Percentiles rank a stretch among this genome's conserved stretches.
phyloP scores from a whole-genome alignment of 352 stramenopile genomes.

The Phytophthora podocarpi region DNA sequence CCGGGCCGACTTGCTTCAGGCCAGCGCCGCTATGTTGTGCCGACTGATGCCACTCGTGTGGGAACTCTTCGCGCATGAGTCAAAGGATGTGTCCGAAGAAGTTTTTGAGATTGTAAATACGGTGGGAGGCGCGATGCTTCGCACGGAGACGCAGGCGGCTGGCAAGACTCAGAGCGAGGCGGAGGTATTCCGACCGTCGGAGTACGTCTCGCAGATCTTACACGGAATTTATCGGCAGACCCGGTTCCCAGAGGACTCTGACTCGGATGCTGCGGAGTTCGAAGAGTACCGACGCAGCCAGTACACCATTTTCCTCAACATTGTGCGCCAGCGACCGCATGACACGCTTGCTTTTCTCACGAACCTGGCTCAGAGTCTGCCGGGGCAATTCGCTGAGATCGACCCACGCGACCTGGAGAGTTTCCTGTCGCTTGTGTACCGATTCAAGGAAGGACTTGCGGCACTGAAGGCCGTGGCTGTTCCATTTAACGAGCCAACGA shows the following conservation, averaged over 20 bases:
- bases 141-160: slow-evolving; percentile 47
- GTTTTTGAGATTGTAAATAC: slow-evolving; percentile 89
- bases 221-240: slow-evolving; percentile 87
- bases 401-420: slow-evolving; percentile 72
- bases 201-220: slow-evolving; percentile 80
- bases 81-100: slow-evolving; percentile 85
- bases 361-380: slow-evolving; percentile 62
- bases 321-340: slow-evolving; percentile 71
- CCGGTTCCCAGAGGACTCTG: slow-evolving; percentile 71
- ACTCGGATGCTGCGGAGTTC: slow-evolving; percentile 84
- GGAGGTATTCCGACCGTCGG: slow-evolving; percentile 76
- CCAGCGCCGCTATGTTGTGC: slow-evolving; percentile 62
- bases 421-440: slow-evolving; percentile 81
- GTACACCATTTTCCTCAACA: slow-evolving; percentile 90
- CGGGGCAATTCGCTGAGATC: slow-evolving; percentile 56
- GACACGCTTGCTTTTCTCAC: slow-evolving; percentile 73
- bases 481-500: slow-evolving; percentile 66
- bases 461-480: slow-evolving; percentile 59
- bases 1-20: slow-evolving; percentile 45
- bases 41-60: slow-evolving; percentile 84
- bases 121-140: slow-evolving; percentile 67
- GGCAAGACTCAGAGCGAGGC: slow-evolving; percentile 24
- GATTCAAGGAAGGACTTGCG: slow-evolving; percentile 84
- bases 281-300: slow-evolving; percentile 84
- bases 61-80: slow-evolving; percentile 82